Conservation (phyloP, 169 alveolate species). For the Cryptosporidium andersoni region DNA sequence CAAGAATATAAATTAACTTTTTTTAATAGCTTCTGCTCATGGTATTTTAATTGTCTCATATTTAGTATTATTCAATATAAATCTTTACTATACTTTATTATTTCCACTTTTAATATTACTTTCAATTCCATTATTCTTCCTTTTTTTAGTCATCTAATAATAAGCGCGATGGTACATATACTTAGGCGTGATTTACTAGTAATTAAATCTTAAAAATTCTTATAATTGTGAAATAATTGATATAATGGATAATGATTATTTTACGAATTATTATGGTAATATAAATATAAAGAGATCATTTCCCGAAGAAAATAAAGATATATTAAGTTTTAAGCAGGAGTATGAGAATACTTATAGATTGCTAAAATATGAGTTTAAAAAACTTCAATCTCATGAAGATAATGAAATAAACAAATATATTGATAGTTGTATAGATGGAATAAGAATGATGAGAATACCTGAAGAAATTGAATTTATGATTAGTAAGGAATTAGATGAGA, state of each 20-base stretch:
- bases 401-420: not conserved
- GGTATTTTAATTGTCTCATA: slow-evolving; percentile 97
- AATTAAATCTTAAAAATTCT: too few relatives aligned
- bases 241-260: too few relatives aligned
- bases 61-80: not conserved
- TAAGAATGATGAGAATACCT: slow-evolving; percentile 2
- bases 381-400: not conserved
- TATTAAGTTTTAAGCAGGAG: not conserved
- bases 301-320: slow-evolving; percentile 4
- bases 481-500: not conserved
- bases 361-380: not conserved
- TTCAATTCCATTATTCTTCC: not conserved
- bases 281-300: slow-evolving; percentile 12
- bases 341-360: not conserved
- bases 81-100: not conserved
- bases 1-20: slow-evolving; percentile 95
- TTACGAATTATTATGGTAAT: slow-evolving; percentile 14
- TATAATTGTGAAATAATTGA: too few relatives aligned
- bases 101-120: not conserved
- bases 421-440: not conserved
- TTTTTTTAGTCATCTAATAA: not conserved
- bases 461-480: slow-evolving; percentile 34
- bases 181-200: too few relatives aligned
- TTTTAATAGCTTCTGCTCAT: slow-evolving; percentile 95
- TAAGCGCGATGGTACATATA: not conserved